Evolutionary conservation across 2,329 filamentous ascomycete genomes (phyloP).

Genomic region (Ceratocystis diversiconidia): DNA sequence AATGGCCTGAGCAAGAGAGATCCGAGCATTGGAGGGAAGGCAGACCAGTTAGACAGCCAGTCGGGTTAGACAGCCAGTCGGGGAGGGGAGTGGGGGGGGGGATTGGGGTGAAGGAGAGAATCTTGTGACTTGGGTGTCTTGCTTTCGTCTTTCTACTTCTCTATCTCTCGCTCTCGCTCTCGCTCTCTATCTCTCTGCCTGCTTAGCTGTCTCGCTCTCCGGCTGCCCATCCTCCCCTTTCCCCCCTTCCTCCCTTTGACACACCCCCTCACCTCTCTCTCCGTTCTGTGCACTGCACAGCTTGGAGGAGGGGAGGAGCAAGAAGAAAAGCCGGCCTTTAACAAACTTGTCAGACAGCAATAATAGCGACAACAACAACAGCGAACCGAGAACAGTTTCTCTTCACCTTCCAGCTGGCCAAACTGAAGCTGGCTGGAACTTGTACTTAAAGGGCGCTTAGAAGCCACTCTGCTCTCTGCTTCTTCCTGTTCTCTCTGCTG

Average conservation of each 20-base stretch:
- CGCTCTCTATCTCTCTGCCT: too few relatives aligned
- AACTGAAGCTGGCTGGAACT: neutral
- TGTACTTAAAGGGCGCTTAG: neutral
- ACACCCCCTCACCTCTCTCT: slow-evolving; percentile 6
- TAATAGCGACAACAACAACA: too few relatives aligned
- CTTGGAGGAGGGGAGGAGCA: neutral
- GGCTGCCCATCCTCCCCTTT: neutral
- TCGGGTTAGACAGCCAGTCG: too few relatives aligned
- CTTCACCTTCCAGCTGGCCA: too few relatives aligned
- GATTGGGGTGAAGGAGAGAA: neutral
- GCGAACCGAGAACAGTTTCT: too few relatives aligned
- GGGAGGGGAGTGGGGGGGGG: neutral
- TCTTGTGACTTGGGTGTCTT: too few relatives aligned
- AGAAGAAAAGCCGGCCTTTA: neutral
- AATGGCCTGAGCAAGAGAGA: neutral
- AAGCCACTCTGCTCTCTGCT: neutral
- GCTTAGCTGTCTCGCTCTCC: neutral
- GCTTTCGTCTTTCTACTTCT: too few relatives aligned
- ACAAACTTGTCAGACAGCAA: neutral
- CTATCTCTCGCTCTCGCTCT: too few relatives aligned
- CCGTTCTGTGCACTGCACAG: neutral
- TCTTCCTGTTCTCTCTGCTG: neutral
- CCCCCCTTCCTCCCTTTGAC: neutral
- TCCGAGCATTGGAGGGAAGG: neutral
- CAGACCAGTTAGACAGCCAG: neutral